These are phyloP conservation scores for Colletotrichum cuscutae DNA, from an alignment of 2,329 filamentous ascomycete genomes.

Conservation along the genomic window DNA sequence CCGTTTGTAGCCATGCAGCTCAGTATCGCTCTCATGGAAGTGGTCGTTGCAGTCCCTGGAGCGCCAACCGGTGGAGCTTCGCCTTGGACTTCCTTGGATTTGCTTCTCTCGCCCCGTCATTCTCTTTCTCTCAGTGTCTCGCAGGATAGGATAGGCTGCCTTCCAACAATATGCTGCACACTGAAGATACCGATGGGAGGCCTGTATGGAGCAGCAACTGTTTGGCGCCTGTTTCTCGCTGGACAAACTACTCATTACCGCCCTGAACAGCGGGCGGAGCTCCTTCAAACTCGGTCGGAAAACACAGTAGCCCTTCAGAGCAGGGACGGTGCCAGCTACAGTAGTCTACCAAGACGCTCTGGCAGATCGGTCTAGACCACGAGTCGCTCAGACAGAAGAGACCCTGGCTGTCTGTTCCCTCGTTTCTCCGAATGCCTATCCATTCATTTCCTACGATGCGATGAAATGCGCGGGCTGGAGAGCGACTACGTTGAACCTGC, in stretches of 20 bases:
- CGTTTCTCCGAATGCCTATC: neutral
- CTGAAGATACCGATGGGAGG: neutral
- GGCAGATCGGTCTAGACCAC: constrained; percentile 21
- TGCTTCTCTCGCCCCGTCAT: constrained; percentile 9
- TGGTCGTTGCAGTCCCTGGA: neutral
- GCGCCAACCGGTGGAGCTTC: neutral
- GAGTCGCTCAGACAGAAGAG: neutral
- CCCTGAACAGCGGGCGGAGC: neutral
- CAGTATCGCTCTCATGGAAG: neutral
- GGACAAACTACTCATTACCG: neutral
- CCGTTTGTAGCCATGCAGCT: neutral
- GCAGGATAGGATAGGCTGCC: neutral
- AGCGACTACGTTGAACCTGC: constrained; percentile 22
- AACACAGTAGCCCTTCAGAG: neutral
- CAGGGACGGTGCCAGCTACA: constrained; percentile 21
- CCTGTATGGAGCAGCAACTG: neutral
- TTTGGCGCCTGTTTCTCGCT: constrained; percentile 12
- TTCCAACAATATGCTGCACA: neutral
- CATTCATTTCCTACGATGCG: constrained; percentile 1
- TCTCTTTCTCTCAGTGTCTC: constrained; percentile 24
- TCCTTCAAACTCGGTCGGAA: neutral
- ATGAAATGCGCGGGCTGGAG: neutral
- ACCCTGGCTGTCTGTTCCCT: neutral
- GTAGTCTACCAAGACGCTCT: neutral
- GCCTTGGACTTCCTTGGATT: constrained; percentile 7